These are phyloP conservation scores for Phaeolepiota aurea DNA, from an alignment of 768 basidiomycete genomes.

Conservation along the genomic window DNA sequence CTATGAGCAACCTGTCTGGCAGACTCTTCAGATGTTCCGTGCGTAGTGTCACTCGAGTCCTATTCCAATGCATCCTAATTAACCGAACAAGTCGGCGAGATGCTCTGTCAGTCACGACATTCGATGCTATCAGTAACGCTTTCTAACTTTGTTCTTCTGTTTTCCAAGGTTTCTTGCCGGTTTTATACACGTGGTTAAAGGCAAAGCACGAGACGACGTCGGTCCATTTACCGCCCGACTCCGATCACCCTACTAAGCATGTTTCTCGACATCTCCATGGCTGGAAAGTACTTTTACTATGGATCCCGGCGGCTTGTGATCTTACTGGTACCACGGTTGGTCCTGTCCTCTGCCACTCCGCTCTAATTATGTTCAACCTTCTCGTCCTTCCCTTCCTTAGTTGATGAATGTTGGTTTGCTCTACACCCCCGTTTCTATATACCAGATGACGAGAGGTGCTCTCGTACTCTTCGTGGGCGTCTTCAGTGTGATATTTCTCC, in stretches of 20 bases:
- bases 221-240: conserved; percentile 48
- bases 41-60: conserved; percentile 23
- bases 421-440: conserved; percentile 94
- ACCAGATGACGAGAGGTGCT: conserved; percentile 93
- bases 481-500: conserved; percentile 86
- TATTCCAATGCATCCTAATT: conserved; percentile 15
- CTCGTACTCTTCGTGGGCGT: conserved; percentile 91
- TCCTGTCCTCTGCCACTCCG: conserved; percentile 12
- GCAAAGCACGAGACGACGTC: conserved; percentile 35
- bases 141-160: conserved; percentile 16
- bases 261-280: conserved; percentile 46
- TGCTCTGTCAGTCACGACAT: conserved; percentile 70
- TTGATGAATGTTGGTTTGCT: conserved; percentile 95
- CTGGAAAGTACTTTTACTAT: conserved; percentile 67
- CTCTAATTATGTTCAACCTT: conserved; percentile 9
- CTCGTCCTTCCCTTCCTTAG: conserved; percentile 25
- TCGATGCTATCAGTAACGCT: conserved; percentile 1
- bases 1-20: conserved; percentile 95
- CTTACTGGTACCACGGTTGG: conserved; percentile 85
- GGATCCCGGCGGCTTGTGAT: conserved; percentile 86
- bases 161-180: conserved; percentile 71
- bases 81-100: conserved; percentile 73
- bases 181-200: conserved; percentile 62
- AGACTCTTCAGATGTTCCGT: conserved; percentile 88
- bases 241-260: conserved; percentile 31